phyloP scores from a whole-genome alignment of 2,329 filamentous ascomycete genomes.

The Aspergillus chevalieri region DNA sequence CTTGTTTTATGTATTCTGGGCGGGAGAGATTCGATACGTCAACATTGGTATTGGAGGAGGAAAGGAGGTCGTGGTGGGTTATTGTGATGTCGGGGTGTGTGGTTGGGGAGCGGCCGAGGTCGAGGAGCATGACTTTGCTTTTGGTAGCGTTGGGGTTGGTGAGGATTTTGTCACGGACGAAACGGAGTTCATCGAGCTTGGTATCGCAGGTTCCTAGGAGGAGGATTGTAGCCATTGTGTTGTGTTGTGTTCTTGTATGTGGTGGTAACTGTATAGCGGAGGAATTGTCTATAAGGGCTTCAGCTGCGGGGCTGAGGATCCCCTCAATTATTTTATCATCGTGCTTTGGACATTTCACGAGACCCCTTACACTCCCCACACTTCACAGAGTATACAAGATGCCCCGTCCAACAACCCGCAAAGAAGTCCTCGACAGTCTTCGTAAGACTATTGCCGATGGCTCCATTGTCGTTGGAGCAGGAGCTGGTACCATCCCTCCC shows the following conservation, averaged over 20 bases:
- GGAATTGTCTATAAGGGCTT: background rate
- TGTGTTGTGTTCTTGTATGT: background rate
- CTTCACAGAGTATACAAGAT: slow-evolving; percentile 30
- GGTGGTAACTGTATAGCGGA: background rate
- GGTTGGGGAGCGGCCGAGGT: slow-evolving; percentile 47
- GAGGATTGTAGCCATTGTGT: slow-evolving; percentile 37
- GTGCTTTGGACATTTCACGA: background rate
- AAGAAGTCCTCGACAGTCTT: slow-evolving; percentile 52
- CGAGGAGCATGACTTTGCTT: slow-evolving; percentile 45
- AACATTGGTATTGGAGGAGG: slow-evolving; percentile 17
- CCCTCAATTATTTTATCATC: background rate
- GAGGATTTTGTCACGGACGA: slow-evolving; percentile 39
- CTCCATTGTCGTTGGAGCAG: slow-evolving; percentile 60
- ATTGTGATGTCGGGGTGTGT: slow-evolving; percentile 45
- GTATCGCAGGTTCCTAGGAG: slow-evolving; percentile 61
- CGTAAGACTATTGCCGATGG: slow-evolving; percentile 50
- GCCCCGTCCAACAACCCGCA: slow-evolving; percentile 53
- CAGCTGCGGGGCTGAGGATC: background rate
- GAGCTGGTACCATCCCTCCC: slow-evolving; percentile 44
- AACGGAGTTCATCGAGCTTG: slow-evolving; percentile 56
- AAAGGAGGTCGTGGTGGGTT: slow-evolving; percentile 39
- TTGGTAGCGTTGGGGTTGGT: slow-evolving; percentile 30
- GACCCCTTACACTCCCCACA: background rate
- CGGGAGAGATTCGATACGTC: slow-evolving; percentile 41
- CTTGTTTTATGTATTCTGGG: slow-evolving; percentile 52